Evolutionary conservation across 2,329 filamentous ascomycete species (phyloP).

Genomic region (Colletotrichum cereale): DNA sequence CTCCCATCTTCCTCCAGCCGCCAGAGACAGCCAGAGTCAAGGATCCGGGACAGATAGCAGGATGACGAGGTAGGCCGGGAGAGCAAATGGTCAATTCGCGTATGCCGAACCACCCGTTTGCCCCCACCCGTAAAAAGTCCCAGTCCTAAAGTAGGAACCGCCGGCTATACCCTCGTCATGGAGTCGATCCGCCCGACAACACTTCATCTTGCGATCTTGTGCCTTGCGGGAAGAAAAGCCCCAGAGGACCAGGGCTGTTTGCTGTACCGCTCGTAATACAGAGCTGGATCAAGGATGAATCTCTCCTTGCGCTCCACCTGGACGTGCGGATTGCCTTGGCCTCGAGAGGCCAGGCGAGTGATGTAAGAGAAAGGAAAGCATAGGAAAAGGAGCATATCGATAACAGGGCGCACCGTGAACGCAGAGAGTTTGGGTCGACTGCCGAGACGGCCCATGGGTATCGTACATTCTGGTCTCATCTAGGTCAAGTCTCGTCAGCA

Average conservation of each 20-base stretch:
- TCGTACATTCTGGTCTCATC: conserved; percentile 50
- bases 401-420: conserved; percentile 27
- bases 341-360: conserved; percentile 8
- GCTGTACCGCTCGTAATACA: conserved; percentile 82
- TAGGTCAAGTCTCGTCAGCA: conserved; percentile 37
- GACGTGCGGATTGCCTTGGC: conserved; percentile 68
- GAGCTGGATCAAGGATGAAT: conserved; percentile 77
- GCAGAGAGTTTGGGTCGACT: neutral
- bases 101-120: conserved; percentile 49
- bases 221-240: conserved; percentile 27
- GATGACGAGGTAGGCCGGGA: conserved; percentile 49
- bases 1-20: conserved; percentile 37
- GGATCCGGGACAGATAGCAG: conserved; percentile 52
- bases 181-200: conserved; percentile 28
- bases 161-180: conserved; percentile 43
- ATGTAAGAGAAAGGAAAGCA: conserved; percentile 16
- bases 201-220: conserved; percentile 43
- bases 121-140: conserved; percentile 46
- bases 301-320: conserved; percentile 83
- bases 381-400: conserved; percentile 14
- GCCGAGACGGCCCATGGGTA: conserved; percentile 48
- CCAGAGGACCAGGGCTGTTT: conserved; percentile 47
- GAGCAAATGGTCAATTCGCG: conserved; percentile 59
- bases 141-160: conserved; percentile 45
- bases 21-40: conserved; percentile 38